Evolutionary conservation across 1,284 basidiomycete species (phyloP).

Genomic region (Pseudozyma tsukubaensis): DNA sequence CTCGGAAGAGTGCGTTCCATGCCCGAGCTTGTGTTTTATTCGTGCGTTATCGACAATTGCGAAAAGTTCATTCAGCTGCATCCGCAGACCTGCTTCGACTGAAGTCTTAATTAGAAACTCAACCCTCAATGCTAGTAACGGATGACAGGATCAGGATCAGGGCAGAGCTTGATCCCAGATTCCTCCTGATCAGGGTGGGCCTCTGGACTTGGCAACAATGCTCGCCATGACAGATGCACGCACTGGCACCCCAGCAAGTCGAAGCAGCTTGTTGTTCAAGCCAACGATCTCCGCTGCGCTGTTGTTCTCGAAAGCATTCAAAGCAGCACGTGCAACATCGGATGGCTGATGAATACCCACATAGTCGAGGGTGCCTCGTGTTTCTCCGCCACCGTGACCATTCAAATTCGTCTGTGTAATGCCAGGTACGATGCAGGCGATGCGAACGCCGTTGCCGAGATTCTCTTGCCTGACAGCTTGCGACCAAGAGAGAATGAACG

Average conservation of each 20-base stretch:
- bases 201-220: background rate
- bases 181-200: background rate
- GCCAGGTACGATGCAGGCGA: conserved; percentile 11
- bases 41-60: background rate
- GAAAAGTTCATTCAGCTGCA: no score
- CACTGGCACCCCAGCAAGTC: background rate
- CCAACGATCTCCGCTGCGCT: conserved; percentile 6
- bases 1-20: conserved; percentile 4
- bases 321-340: background rate
- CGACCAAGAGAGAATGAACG: conserved; percentile 10
- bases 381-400: conserved; percentile 1
- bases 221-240: background rate
- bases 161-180: no score
- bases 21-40: conserved; percentile 4
- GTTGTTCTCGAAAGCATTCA: conserved; percentile 10
- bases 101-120: no score
- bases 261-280: conserved; percentile 11
- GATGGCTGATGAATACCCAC: conserved; percentile 8
- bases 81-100: no score
- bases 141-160: no score
- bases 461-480: conserved; percentile 6
- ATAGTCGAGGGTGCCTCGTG: conserved; percentile 4
- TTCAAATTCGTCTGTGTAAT: conserved; percentile 7
- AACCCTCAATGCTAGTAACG: background rate
- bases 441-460: background rate